Conservation (phyloP, 495 filamentous ascomycete genomes). For the Hyphodiscus hymeniophilus region DNA sequence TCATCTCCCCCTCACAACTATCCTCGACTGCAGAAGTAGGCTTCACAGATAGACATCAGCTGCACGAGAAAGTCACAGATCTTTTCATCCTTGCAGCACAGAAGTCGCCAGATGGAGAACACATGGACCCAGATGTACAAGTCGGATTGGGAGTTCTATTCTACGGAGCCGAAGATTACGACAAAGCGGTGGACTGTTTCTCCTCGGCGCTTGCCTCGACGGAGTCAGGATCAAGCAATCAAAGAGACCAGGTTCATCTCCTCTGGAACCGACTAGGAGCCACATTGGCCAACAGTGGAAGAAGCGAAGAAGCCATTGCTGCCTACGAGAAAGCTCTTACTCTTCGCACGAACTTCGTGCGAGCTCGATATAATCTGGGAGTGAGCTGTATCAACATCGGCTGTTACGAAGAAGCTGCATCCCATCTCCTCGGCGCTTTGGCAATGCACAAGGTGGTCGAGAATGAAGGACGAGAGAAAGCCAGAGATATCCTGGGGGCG, state of each 20-base stretch:
- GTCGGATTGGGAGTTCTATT: conserved; percentile 95
- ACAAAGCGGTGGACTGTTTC: conserved; percentile 99
- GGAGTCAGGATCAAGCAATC: conserved; percentile 69
- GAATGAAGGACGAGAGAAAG: conserved; percentile 72
- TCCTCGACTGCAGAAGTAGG: conserved; percentile 67
- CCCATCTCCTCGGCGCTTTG: conserved; percentile 86
- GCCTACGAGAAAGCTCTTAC: conserved; percentile 89
- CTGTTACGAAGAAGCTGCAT: conserved; percentile 84
- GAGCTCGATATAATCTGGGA: conserved; percentile 92
- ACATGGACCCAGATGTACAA: conserved; percentile 97
- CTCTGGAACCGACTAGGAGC: conserved; percentile 98
- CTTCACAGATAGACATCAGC: conserved; percentile 82
- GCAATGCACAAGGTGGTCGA: conserved; percentile 97
- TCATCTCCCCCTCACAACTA: conserved; percentile 60
- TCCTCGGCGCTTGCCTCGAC: conserved; percentile 74
- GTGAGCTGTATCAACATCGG: conserved; percentile 97
- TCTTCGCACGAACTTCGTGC: conserved; percentile 89
- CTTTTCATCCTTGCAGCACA: conserved; percentile 90
- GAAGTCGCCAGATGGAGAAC: conserved; percentile 60
- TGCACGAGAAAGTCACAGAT: conserved; percentile 83
- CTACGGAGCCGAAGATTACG: conserved; percentile 96
- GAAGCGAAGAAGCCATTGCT: conserved; percentile 89
- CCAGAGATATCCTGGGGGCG: conserved; percentile 66
- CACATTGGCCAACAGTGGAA: conserved; percentile 89
- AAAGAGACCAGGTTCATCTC: conserved; percentile 71